Base-by-base conservation (phyloP, 2,329 filamentous ascomycete species). In the Fusarium sacchari region DNA sequence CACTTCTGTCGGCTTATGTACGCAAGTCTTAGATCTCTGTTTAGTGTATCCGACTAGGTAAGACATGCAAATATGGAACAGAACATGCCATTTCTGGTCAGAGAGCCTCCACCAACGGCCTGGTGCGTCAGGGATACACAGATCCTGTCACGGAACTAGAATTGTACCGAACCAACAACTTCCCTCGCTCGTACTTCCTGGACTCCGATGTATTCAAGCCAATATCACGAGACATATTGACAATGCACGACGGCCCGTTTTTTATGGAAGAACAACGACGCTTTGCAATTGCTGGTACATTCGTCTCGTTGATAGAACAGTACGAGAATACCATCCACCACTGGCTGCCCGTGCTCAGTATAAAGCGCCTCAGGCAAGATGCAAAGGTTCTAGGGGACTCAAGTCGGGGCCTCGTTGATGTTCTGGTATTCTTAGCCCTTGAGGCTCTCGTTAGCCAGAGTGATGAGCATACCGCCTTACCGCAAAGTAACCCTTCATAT, bases 1-100 rank as follows among this genome's bases (percentile, higher is more conserved):
- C 3, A 24, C 17, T 5, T 20, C 7, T 13, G 4, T 37, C 18
- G 0, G 2, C 2, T 22, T 7, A 0, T 6, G 2, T 8, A 13
- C 5, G 0, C 7, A 9, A n/a, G 34, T 37, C 32, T 53, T 2
- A 53, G 24, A 22, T 9, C 0, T 24, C 7, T n/a, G 2, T n/a
- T 7, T 22, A 61, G 59, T 58, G 59, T 37, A 3, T 13, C 8
- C 30, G 59, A 1, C 32, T 58, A 17, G 59, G 49, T 9, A 61
- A 58, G 12, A 7, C 17, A 26, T 60, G 46, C 4, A 20, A 13
- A 4, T 60, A 60, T 36, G 32, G 17, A 15, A 5, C 32, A 4
- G 34, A 32, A 30, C 7, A 28, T 6, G 9, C 18, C 7, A 10
- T 4, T n/a, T 3, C 52, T 4, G n/a, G 15, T 3, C 7, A 15